Base-by-base conservation (phyloP, 2,329 filamentous ascomycete genomes). In the Myriosclerotinia scirpicola region DNA sequence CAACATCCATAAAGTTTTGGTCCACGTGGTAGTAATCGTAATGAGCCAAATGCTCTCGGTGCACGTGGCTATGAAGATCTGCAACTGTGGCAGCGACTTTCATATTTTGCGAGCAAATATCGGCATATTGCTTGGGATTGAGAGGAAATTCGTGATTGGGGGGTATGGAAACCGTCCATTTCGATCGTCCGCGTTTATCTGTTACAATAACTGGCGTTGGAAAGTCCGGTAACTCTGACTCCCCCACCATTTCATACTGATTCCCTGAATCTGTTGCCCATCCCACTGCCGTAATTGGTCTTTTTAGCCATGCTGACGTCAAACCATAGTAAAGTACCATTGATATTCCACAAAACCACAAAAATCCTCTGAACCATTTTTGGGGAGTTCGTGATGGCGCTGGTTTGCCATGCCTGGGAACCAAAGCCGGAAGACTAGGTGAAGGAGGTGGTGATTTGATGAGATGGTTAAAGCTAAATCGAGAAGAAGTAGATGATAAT, bases 121-220 rank as follows among this genome's bases (percentile, higher is more conserved):
- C 85, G 17, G 82, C 78, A 74, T 95, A 95, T 69, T 92, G 85
- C 12, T 83, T 78, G 26, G 85, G 83, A 0, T 82, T 78, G 2
- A 95, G 77, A 1, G 92, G 92, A 68, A 94, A 94, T 4, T 82
- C 80, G 55, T 83, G 80, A 67, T 82, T 83, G 8, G 83, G 81
- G 0, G 92, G 92, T 48, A 96, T 93, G 1, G 87, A 92, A 14
- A 96, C 85, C 0, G 92, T 95, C 92, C 92, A 96, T 75, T 85
- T 89, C 14, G 87, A 81, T 62, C 82, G 84, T 3, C 89, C 90
- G 54, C 82, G 80, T 36, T 81, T 79, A 77, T 93, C 90, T 17
- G 83, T 85, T 55, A 93, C 81, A 7, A 91, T 83, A 26, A 95
- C 82, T 0, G 91, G 90, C 0, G 89, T 90, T 0, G 91, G 88